phyloP scores from a whole-genome alignment of 2,329 filamentous ascomycete species.

The Fusarium xyrophilum region DNA sequence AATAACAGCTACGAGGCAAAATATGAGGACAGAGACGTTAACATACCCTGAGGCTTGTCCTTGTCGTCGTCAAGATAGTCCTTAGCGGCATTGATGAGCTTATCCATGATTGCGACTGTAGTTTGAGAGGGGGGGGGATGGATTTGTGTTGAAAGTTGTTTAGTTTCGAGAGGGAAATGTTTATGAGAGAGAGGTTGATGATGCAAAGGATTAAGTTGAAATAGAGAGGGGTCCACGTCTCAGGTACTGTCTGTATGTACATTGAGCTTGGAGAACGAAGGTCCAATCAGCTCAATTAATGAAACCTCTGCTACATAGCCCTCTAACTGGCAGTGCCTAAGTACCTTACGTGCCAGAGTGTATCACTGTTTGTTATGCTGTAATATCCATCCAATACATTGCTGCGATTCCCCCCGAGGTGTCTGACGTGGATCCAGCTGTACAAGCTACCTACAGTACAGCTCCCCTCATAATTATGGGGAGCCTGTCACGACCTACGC shows the following conservation, averaged over 20 bases:
- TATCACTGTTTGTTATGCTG: neutral
- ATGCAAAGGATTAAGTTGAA: constrained; percentile 9
- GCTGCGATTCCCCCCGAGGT: neutral
- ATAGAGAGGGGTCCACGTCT: constrained; percentile 24
- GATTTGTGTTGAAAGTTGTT: neutral
- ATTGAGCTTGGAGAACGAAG: neutral
- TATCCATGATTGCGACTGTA: constrained; percentile 46
- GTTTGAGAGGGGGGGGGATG: neutral
- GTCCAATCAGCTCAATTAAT: neutral
- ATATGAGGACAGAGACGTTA: neutral
- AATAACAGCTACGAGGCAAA: constrained; percentile 5
- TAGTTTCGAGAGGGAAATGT: neutral
- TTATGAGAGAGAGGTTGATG: constrained; percentile 13
- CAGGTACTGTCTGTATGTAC: neutral
- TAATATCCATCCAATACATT: neutral
- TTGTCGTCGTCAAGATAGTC: constrained; percentile 47
- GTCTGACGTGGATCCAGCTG: constrained; percentile 31
- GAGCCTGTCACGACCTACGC: constrained; percentile 21
- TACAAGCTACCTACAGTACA: neutral
- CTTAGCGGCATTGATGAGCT: constrained; percentile 49
- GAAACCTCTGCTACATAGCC: neutral
- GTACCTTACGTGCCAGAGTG: neutral
- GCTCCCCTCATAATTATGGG: constrained; percentile 7
- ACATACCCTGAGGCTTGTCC: constrained; percentile 39
- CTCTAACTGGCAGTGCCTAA: neutral